Conservation (phyloP, 345 rosid genomes). For the Sisymbrium irio region DNA sequence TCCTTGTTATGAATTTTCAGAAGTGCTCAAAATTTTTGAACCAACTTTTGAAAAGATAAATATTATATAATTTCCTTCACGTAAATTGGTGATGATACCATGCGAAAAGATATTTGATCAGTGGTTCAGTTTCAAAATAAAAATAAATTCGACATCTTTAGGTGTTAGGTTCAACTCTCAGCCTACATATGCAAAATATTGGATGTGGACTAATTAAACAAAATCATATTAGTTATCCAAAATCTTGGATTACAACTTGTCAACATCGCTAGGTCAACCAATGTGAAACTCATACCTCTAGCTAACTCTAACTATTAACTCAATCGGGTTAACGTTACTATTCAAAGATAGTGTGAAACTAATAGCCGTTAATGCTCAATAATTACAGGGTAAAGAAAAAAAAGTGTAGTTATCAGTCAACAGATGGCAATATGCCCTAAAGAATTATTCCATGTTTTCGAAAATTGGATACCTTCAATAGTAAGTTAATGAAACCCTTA, state of each 20-base stretch:
- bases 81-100: too few relatives aligned
- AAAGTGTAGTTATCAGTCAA: neutral
- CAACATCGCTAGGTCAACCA: slow-evolving; percentile 11
- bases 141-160: neutral
- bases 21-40: too few relatives aligned
- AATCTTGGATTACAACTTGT: neutral
- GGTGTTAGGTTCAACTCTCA: neutral
- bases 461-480: neutral
- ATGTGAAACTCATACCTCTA: neutral
- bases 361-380: neutral
- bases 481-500: too few relatives aligned
- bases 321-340: neutral
- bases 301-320: neutral
- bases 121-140: neutral
- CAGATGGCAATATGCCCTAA: neutral
- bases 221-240: neutral
- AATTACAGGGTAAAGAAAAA: neutral
- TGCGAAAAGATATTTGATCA: too few relatives aligned
- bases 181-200: neutral
- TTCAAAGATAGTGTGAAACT: neutral
- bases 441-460: neutral
- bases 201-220: neutral
- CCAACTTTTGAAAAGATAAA: too few relatives aligned
- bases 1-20: too few relatives aligned
- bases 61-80: too few relatives aligned